These are phyloP conservation scores for Pyrus betulifolia DNA, from an alignment of 306 rosid genomes.

Conservation along the genomic window DNA sequence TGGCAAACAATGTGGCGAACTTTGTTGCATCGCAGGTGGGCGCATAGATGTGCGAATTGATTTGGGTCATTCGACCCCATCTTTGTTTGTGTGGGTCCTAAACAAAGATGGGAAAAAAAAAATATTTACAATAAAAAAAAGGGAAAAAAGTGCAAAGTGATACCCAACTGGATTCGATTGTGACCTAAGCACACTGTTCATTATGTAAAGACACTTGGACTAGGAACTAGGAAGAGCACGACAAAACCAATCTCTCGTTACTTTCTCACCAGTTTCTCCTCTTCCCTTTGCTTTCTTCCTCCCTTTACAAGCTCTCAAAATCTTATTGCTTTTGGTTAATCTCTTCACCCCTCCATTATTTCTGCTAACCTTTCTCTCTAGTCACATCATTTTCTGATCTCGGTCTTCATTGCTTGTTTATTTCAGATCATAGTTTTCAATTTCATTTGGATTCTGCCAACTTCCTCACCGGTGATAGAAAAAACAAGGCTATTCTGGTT, in stretches of 20 bases:
- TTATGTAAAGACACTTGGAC: not conserved
- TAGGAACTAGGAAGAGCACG: not conserved
- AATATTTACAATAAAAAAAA: too few species aligned
- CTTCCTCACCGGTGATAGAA: slow-evolving; percentile 11
- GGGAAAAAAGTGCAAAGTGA: too few species aligned
- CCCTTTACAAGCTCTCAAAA: slow-evolving; percentile 25
- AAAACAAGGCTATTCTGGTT: slow-evolving; percentile 12
- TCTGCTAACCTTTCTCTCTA: slow-evolving; percentile 13
- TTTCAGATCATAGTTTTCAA: slow-evolving; percentile 23
- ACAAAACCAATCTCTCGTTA: not conserved
- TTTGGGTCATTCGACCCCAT: too few species aligned
- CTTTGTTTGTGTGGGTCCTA: too few species aligned
- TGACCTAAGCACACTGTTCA: not conserved
- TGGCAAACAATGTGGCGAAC: too few species aligned
- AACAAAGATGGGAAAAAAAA: too few species aligned
- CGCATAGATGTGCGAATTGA: too few species aligned
- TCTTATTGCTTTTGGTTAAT: slow-evolving; percentile 17
- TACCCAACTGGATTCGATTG: not conserved
- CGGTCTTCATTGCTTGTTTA: slow-evolving; percentile 14
- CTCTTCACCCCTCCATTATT: slow-evolving; percentile 26
- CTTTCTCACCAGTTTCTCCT: slow-evolving; percentile 7
- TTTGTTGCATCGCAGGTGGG: too few species aligned
- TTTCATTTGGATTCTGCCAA: slow-evolving; percentile 13
- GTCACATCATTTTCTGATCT: slow-evolving; percentile 35
- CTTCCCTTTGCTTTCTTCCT: slow-evolving; percentile 15